Evolutionary conservation across 495 filamentous ascomycete genomes (phyloP), one percentile per base, ranked within the genome.

Genomic region (Arthonia radiata): DNA sequence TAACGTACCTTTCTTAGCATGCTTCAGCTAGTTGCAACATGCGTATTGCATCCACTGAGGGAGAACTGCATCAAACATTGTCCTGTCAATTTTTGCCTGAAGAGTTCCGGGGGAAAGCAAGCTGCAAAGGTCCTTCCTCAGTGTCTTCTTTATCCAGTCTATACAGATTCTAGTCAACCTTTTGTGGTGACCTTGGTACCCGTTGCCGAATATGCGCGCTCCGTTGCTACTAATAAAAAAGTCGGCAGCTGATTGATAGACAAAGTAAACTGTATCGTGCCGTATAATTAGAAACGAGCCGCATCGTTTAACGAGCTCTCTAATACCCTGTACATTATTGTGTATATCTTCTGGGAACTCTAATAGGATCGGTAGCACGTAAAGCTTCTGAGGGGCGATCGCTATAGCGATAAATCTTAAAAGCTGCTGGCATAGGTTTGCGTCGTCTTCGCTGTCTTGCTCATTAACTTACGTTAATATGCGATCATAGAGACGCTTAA

Each of bases 181-280:
- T 11, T 6, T 11, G 11, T 11, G 6, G 7, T 6, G 7, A 22
- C 11, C 7, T 22, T 22, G 7, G 6, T 22, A 7, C 11, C 19
- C 19, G 6, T 6, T 11, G 6, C 7, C 19, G 11, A 22, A 22
- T 6, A 22, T 22, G 7, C 19, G 19, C 11, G 7, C 19, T 6
- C 19, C 19, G 11, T 6, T 6, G 11, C 19, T 11, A 7, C 11
- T 22, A 11, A 7, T 11, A 22, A 57, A 29, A 31, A 39, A 55
- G 17, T 57, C 52, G 18, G 49, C 50, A 6, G 40, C 53, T 6
- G 54, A 58, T 33, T 54, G 50, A 36, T 58, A 48, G 9, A 58
- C 33, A n/a, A 55, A 39, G 17, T 31, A 37, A 17, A 58, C 34
- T 1, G 18, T 36, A 10, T 35, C n/a, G 8, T 46, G 29, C 6